These are phyloP conservation scores for Neonectria faginata DNA, from an alignment of 2,329 filamentous ascomycete species.

Conservation along the genomic window DNA sequence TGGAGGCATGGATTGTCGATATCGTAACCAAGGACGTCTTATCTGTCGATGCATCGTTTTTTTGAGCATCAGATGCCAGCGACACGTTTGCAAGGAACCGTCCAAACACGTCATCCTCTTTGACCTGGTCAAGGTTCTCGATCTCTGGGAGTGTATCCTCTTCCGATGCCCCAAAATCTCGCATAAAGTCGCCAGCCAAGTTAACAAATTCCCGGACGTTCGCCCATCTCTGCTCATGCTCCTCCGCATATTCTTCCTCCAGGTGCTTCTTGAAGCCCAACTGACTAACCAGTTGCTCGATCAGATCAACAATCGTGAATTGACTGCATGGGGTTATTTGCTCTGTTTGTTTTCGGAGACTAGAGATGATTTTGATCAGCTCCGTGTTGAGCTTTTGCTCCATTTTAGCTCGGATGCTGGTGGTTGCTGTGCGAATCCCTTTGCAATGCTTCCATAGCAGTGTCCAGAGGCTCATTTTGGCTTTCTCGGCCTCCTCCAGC, in stretches of 20 bases:
- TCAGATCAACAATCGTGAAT: constrained; percentile 59
- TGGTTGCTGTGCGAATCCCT: constrained; percentile 60
- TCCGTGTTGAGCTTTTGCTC: constrained; percentile 66
- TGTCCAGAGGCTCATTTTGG: constrained; percentile 78
- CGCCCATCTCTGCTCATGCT: constrained; percentile 83
- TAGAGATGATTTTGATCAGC: constrained; percentile 58
- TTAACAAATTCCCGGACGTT: constrained; percentile 90
- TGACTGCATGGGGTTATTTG: constrained; percentile 45
- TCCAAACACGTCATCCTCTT: constrained; percentile 73
- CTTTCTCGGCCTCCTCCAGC: constrained; percentile 79
- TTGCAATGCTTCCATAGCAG: constrained; percentile 70
- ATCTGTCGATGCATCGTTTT: constrained; percentile 67
- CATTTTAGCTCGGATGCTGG: constrained; percentile 62
- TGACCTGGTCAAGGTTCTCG: constrained; percentile 76
- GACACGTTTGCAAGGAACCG: constrained; percentile 91
- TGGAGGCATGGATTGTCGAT: constrained; percentile 95
- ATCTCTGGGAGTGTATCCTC: constrained; percentile 74
- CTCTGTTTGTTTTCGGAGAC: constrained; percentile 47
- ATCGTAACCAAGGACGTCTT: constrained; percentile 80
- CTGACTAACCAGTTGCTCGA: constrained; percentile 69
- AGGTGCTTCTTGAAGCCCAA: constrained; percentile 81
- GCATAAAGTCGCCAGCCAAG: constrained; percentile 79
- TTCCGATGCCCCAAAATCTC: constrained; percentile 55
- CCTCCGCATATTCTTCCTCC: constrained; percentile 75
- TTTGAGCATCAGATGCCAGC: constrained; percentile 82